Conservation (phyloP, 176 grass and related monocot species). For the Ananas comosus region DNA sequence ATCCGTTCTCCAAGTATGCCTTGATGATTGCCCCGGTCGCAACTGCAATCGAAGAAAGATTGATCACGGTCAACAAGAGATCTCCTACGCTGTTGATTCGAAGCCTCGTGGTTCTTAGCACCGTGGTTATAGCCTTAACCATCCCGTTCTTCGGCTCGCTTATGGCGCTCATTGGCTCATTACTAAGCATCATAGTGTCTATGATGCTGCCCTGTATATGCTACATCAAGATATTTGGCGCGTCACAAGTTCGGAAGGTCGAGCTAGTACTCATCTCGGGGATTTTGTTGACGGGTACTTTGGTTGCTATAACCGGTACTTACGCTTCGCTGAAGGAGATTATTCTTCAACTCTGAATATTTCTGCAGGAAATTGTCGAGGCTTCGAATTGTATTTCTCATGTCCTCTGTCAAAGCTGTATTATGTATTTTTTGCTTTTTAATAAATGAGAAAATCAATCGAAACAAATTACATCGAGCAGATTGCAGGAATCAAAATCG, state of each 20-base stretch:
- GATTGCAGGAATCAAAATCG: background rate
- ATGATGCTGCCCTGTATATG: constrained; percentile 71
- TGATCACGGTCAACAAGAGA: constrained; percentile 19
- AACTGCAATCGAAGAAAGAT: constrained; percentile 41
- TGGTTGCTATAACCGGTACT: constrained; percentile 38
- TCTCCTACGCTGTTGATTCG: constrained; percentile 22
- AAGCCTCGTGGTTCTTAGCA: constrained; percentile 43
- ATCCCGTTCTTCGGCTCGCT: constrained; percentile 76
- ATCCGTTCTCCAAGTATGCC: constrained; percentile 68
- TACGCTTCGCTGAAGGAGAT: constrained; percentile 66
- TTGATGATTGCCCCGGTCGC: constrained; percentile 52
- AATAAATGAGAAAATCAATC: no score
- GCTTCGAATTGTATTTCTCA: no score
- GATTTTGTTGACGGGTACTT: constrained; percentile 40
- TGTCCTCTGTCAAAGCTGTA: no score
- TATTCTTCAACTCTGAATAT: constrained; percentile 30
- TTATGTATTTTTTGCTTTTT: no score
- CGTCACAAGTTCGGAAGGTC: constrained; percentile 12
- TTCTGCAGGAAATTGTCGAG: no score
- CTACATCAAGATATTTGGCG: constrained; percentile 64
- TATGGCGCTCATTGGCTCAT: constrained; percentile 70
- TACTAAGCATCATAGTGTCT: constrained; percentile 50
- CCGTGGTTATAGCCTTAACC: constrained; percentile 41
- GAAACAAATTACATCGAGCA: no score
- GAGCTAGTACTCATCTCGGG: constrained; percentile 35